Evolutionary conservation across 805 yeast genomes (phyloP), one percentile per base, ranked within the genome.

Genomic region (Kodamaea hsintzibuensis): DNA sequence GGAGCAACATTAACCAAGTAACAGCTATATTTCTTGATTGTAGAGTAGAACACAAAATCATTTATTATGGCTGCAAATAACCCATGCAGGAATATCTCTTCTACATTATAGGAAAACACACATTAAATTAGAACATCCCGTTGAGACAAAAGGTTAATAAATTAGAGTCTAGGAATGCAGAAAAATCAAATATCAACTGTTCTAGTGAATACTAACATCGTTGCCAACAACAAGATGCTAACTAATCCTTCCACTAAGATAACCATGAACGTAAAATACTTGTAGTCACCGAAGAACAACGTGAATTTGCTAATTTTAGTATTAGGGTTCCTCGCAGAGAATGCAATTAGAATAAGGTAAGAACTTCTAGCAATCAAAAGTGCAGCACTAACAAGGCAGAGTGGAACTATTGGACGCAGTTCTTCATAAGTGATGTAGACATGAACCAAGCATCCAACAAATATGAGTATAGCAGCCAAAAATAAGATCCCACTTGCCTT

Each of bases 401-500:
- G 27, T n/a, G 46, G 40, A 7, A 27, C 7, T 47, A 47, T 10
- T 33, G 42, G 42, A 10, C 49, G 30, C 54, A 51, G 54, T 40
- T 45, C 39, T 9, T 33, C 18, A n/a, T 35, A 27, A 1, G 7
- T 14, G 17, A 8, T 2, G 40, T 51, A 47, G 5, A 47, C 42
- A 19, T 47, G 54, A 8, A 42, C 9, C 16, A 42, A 19, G 12
- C 47, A 19, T 12, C 30, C 44, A 16, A 22, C 40, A 33, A 39
- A 22, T 7, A 42, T 3, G 16, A 51, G 33, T 2, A 46, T 16
- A 5, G 44, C 18, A 13, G 13, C 47, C 46, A 51, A 48, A 17
- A 51, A 51, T 30, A 51, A 47, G 45, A 46, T 12, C 3, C 48
- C 50, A 40, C 54, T 42, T 7, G 19, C 54, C 25, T 51, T 51